Base-by-base conservation (phyloP, 768 basidiomycete genomes). In the Boletus subparvulus region DNA sequence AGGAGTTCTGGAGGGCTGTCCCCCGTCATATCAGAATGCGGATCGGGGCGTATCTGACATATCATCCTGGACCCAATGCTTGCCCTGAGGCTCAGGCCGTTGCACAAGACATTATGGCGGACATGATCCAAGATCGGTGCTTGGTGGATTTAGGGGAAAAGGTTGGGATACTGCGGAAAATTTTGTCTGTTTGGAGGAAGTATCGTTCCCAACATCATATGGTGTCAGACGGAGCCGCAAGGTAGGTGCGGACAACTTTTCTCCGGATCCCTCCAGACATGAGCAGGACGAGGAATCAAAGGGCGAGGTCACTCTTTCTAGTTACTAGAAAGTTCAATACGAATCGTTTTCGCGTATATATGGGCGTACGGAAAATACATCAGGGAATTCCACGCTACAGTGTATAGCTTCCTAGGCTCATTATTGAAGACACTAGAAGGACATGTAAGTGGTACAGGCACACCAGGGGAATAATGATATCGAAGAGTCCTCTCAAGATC, bases 391-490 rank as follows among this genome's bases (percentile, higher is more conserved):
- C 56, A 41, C 48, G 36, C 54, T 57, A 61, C 48, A 52, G 8
- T 43, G 51, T 50, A 57, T 52, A 50, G 21, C 21, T 50, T 60
- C 48, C 52, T 47, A 47, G 49, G 39, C 32, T 55, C 46, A 53
- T 54, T 59, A 58, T 52, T 47, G 50, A 26, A 58, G 53, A 49
- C 41, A 63, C 40, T 48, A 53, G 48, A 54, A 40, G 13, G 35
- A 58, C 58, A 67, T 47, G 59, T 28, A 58, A 50, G 61, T 44
- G 37, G 39, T 71, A 69, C 62, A 71, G 48, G 40, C 40, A 52
- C 54, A 47, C n/a, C 39, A 35, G 52, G 46, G 26, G 32, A 60
- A 70, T 65, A 66, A 61, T 62, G 47, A 62, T 61, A 63, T 52
- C 47, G 8, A 43, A 58, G 6, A 9, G 40, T 60, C 42, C 50